Evolutionary conservation across 129 eudicot species (phyloP), one percentile per base, ranked within the genome.

Genomic region (Tagetes erecta): DNA sequence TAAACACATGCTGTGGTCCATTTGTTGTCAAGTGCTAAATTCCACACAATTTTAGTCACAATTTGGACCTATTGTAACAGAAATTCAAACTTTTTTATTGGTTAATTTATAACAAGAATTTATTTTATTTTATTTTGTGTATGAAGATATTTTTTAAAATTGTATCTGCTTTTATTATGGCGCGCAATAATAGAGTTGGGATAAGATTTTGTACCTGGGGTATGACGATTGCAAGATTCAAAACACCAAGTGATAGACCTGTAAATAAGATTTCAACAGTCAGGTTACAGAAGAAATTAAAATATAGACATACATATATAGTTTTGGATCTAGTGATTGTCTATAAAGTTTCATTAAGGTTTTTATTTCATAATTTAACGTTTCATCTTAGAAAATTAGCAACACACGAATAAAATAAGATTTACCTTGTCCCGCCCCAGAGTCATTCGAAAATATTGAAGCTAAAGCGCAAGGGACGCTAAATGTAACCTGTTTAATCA

Each of bases 381-480:
- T 55, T 55, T 55, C 9, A 55, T 55, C 8, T 2, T 10, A 3
- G 35, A 2, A 20, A 59, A 55, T 14, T 0, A 10, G 2, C 27
- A 12, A 37, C 12, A 13, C 1, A 13, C 12, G 10, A 63, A 30
- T n/a, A 20, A 20, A 20, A 20, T 51, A 36, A 44, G 31, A 8
- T 35, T 42, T 80, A 83, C 94, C 96, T 89, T 89, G 96, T 62
- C 96, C 96, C 4, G 91, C 57, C 5, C 89, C 89, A 6, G 77
- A 41, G 2, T 68, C 36, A 38, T 78, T 84, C 0, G 87, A 83
- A 71, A 72, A 88, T 52, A 91, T 88, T 8, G 96, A 86, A 5
- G 97, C 96, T 13, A 91, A 71, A 53, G 97, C 96, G 42, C 86
- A 91, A 6, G 97, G 97, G 62, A 91, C 78, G 68, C 90, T 88